Conservation (phyloP, 345 rosid species). For the Eucalyptus leucophloia region DNA sequence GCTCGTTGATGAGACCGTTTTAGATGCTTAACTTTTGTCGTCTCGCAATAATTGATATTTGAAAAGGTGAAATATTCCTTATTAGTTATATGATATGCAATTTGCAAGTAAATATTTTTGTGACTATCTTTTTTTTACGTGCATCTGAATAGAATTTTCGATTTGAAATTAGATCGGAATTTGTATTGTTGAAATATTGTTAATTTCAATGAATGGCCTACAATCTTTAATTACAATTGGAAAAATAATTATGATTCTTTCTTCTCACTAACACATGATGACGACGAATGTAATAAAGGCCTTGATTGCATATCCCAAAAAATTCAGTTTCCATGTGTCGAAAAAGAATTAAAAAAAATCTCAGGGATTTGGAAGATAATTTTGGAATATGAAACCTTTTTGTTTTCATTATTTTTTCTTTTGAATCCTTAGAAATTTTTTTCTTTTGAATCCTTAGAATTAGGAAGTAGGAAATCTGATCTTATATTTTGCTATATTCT, state of each 20-base stretch:
- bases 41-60: background rate
- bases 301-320: background rate
- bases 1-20: background rate
- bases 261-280: background rate
- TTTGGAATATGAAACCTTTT: too few relatives aligned
- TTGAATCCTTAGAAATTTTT: too few relatives aligned
- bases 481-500: too few relatives aligned
- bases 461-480: background rate
- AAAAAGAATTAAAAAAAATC: too few relatives aligned
- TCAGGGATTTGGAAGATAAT: too few relatives aligned
- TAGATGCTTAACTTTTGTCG: background rate
- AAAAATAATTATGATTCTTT: background rate
- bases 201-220: background rate
- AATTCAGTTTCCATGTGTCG: background rate
- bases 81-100: background rate
- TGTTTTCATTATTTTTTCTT: too few relatives aligned
- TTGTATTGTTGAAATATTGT: background rate
- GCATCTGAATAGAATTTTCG: background rate
- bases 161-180: background rate
- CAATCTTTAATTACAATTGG: background rate
- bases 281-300: background rate
- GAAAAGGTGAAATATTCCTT: background rate
- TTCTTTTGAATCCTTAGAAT: too few relatives aligned
- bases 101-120: rapidly evolving
- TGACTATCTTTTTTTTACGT: background rate